phyloP scores from a whole-genome alignment of 1,284 basidiomycete species.

The Fistulinella cinereoalba region DNA sequence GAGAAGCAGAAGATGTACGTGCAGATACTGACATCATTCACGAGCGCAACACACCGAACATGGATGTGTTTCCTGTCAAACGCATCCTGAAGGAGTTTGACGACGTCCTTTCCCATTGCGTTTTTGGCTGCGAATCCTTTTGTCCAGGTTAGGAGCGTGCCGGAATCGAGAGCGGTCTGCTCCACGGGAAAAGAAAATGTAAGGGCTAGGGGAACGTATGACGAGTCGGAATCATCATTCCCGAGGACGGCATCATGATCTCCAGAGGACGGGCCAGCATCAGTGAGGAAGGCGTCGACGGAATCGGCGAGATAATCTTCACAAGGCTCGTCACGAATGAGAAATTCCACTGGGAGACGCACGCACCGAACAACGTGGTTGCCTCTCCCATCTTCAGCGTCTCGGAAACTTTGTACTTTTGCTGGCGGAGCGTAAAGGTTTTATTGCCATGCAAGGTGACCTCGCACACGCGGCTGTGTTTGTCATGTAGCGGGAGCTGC shows the following conservation, averaged over 20 bases:
- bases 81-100: constrained; percentile 88
- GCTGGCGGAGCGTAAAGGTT: constrained; percentile 84
- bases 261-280: constrained; percentile 34
- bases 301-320: constrained; percentile 95
- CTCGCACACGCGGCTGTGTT: constrained; percentile 84
- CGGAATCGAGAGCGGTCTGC: constrained; percentile 88
- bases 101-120: constrained; percentile 90
- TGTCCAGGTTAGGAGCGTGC: constrained; percentile 94
- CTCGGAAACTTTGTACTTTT: constrained; percentile 93
- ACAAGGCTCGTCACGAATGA: constrained; percentile 4
- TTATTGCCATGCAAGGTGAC: constrained; percentile 87
- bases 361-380: constrained; percentile 75
- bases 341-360: constrained; percentile 1
- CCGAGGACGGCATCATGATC: constrained; percentile 24
- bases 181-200: constrained; percentile 98
- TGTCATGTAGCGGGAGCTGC: constrained; percentile 3
- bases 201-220: constrained; percentile 75
- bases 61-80: constrained; percentile 93
- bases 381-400: constrained; percentile 88
- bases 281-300: constrained; percentile 92
- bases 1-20: background rate
- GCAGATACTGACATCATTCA: constrained; percentile 80
- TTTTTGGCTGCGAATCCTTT: constrained; percentile 92
- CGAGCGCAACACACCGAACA: constrained; percentile 90
- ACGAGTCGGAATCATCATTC: constrained; percentile 44